phyloP scores from a whole-genome alignment of 495 filamentous ascomycete genomes.

The Bathelium albidoporum region DNA sequence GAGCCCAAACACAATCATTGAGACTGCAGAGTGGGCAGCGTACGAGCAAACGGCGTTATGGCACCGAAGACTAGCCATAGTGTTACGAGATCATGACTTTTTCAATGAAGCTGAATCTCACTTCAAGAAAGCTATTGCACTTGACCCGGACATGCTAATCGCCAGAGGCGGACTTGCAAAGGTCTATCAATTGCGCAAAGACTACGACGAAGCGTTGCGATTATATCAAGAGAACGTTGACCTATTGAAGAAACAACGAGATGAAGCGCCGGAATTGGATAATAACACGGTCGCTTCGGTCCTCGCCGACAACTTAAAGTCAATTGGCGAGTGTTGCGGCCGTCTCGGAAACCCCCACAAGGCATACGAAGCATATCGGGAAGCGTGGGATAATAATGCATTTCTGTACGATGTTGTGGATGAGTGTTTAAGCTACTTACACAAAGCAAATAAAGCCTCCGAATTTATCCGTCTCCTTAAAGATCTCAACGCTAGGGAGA shows the following conservation, averaged over 20 bases:
- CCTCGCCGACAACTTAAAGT: neutral
- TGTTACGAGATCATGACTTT: neutral
- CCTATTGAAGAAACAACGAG: neutral
- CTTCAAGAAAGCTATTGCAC: neutral
- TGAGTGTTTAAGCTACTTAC: neutral
- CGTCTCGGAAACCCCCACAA: neutral
- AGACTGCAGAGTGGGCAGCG: slow-evolving; percentile 5
- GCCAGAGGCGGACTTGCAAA: neutral
- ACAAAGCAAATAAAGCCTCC: neutral
- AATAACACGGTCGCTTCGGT: neutral
- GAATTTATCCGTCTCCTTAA: slow-evolving; percentile 6
- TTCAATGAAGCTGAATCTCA: slow-evolving; percentile 4
- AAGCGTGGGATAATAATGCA: slow-evolving; percentile 1
- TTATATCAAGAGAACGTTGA: neutral
- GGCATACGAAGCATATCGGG: slow-evolving; percentile 1
- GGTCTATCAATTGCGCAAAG: neutral
- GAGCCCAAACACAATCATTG: neutral
- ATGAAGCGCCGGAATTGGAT: neutral
- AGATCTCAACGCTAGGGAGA: neutral
- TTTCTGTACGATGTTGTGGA: neutral
- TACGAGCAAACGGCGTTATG: slow-evolving; percentile 10
- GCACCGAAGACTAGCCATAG: slow-evolving; percentile 7
- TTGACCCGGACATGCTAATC: slow-evolving; percentile 2
- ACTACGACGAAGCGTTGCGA: neutral
- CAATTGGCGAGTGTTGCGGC: neutral